phyloP scores from a whole-genome alignment of 306 rosid genomes.

The Dalbergia cochinchinensis region DNA sequence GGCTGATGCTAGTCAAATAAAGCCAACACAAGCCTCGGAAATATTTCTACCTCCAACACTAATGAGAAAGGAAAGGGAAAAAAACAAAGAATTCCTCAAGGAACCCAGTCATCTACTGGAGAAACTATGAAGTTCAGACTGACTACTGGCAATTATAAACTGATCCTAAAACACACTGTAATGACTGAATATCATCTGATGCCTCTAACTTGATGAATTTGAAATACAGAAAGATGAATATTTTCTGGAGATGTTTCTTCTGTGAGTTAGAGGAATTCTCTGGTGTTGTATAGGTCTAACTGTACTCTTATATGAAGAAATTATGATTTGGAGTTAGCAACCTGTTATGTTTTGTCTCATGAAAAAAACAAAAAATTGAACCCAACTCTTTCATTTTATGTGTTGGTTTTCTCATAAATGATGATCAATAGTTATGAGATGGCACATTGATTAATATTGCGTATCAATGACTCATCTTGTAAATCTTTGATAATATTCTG shows the following conservation, averaged over 20 bases:
- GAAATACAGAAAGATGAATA: background rate
- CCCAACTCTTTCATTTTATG: background rate
- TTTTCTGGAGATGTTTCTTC: background rate
- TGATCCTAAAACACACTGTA: background rate
- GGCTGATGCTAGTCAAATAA: no score
- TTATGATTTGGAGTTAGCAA: conserved; percentile 7
- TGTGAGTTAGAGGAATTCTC: background rate
- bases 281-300: conserved; percentile 5
- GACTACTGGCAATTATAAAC: background rate
- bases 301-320: background rate
- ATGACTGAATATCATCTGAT: background rate
- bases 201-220: conserved; percentile 10
- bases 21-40: background rate
- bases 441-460: background rate
- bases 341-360: background rate
- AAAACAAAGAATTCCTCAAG: background rate
- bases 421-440: background rate
- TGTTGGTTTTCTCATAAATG: background rate
- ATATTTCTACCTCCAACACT: no score
- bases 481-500: conserved; percentile 15
- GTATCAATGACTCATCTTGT: background rate
- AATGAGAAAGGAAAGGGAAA: no score
- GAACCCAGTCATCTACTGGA: background rate
- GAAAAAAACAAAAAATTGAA: background rate
- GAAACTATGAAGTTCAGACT: background rate